Conservation (phyloP, 2,329 filamentous ascomycete genomes). For the Botryotinia calthae region DNA sequence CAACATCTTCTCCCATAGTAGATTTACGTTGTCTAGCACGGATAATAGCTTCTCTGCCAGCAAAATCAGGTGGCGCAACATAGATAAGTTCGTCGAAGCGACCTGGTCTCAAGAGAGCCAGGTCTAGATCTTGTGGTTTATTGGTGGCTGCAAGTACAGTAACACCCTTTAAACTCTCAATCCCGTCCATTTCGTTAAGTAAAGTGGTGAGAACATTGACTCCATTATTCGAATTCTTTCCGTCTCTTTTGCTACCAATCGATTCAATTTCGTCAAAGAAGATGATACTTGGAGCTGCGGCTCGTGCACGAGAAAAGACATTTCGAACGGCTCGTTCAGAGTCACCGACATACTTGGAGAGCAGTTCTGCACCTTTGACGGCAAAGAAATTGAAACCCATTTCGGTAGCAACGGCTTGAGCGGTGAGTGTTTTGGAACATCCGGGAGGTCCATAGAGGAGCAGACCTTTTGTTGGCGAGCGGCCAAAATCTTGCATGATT, state of each 20-base stretch:
- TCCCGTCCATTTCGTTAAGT: conserved; percentile 94
- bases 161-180: conserved; percentile 78
- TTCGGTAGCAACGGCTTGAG: conserved; percentile 87
- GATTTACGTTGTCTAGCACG: conserved; percentile 62
- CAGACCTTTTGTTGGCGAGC: conserved; percentile 72
- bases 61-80: conserved; percentile 73
- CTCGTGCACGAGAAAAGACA: conserved; percentile 79
- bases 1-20: conserved; percentile 60
- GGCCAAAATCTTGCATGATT: conserved; percentile 48
- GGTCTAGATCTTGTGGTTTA: conserved; percentile 79
- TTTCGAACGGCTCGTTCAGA: conserved; percentile 83
- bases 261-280: conserved; percentile 97
- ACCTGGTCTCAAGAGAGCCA: conserved; percentile 80
- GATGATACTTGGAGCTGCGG: conserved; percentile 87
- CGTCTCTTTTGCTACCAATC: conserved; percentile 55
- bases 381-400: conserved; percentile 91
- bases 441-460: conserved; percentile 90
- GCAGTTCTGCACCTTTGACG: conserved; percentile 87
- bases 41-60: conserved; percentile 75
- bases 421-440: conserved; percentile 90
- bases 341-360: conserved; percentile 97
- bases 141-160: conserved; percentile 91
- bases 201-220: conserved; percentile 87
- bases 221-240: conserved; percentile 48
- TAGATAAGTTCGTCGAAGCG: conserved; percentile 84